phyloP scores from a whole-genome alignment of 2,329 filamentous ascomycete genomes.

The Ceratocystis cacaofunesta region DNA sequence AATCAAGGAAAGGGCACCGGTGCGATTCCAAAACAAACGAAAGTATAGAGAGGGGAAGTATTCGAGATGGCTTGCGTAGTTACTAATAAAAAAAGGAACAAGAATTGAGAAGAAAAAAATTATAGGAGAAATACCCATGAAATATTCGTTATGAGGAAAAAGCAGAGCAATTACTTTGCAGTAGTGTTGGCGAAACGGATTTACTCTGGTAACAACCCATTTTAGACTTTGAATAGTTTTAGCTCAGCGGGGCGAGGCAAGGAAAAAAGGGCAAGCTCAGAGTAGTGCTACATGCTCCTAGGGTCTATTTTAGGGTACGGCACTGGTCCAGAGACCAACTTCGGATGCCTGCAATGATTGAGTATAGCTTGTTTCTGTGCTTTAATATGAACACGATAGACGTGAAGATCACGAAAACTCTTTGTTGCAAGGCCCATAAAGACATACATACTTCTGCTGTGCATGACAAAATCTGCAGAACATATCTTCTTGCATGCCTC shows the following conservation, averaged over 20 bases:
- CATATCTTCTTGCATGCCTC: too few relatives aligned
- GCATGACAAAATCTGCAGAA: too few relatives aligned
- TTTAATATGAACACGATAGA: too few relatives aligned
- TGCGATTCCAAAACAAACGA: conserved; percentile 18
- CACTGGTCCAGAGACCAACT: not conserved
- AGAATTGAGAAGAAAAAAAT: not conserved
- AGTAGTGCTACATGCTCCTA: not conserved
- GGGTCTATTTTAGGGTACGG: not conserved
- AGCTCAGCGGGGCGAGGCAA: not conserved
- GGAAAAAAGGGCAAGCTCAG: not conserved
- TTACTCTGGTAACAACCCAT: not conserved
- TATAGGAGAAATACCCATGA: not conserved
- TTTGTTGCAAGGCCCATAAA: too few relatives aligned
- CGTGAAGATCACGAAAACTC: too few relatives aligned
- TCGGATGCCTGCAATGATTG: not conserved
- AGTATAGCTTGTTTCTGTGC: not conserved
- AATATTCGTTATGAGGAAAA: not conserved
- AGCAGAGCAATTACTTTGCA: not conserved
- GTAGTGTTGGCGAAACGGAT: not conserved
- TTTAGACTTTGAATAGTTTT: conserved; percentile 1
- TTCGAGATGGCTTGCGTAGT: not conserved
- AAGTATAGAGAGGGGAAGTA: conserved; percentile 8
- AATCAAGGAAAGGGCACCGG: conserved; percentile 15
- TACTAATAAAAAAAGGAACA: not conserved
- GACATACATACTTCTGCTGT: too few relatives aligned